A percentile compares a stretch with the other conserved stretches of the same genome.
Evolutionary conservation across 768 basidiomycete species (phyloP).

Genomic region (Agrocybe praecox): DNA sequence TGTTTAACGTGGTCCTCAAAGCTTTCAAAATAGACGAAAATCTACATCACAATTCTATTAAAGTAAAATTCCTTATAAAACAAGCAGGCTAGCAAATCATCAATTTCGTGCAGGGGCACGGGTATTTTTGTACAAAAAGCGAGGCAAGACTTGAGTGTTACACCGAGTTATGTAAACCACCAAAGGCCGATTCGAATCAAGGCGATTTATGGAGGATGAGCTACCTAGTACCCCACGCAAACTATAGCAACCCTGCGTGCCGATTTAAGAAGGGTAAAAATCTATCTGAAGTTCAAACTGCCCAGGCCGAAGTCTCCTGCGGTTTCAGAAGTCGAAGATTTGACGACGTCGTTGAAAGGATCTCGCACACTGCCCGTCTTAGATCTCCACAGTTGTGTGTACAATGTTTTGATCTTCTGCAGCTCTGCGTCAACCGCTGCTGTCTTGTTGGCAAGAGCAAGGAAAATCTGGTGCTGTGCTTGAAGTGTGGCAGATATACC

Average conservation of each 20-base stretch:
- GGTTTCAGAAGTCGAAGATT: constrained; percentile 23
- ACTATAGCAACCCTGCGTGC: neutral
- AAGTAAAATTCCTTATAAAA: neutral
- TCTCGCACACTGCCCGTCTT: constrained; percentile 84
- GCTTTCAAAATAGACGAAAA: neutral
- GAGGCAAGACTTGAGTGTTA: neutral
- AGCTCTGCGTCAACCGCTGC: constrained; percentile 74
- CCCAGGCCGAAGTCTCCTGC: constrained; percentile 43
- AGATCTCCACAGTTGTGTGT: constrained; percentile 78
- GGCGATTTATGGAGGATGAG: neutral
- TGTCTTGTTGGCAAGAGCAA: constrained; percentile 75
- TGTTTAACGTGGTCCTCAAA: neutral
- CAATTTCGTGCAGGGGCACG: neutral
- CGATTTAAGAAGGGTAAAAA: neutral
- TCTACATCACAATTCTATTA: neutral
- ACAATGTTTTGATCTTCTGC: constrained; percentile 73
- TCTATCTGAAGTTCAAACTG: constrained; percentile 41
- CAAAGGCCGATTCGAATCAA: neutral
- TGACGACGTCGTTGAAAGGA: constrained; percentile 64
- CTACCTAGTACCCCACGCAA: neutral
- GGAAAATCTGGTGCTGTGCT: constrained; percentile 77
- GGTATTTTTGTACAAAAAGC: neutral
- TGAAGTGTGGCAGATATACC: constrained; percentile 78
- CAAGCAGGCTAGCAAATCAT: neutral
- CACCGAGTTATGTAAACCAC: constrained; percentile 2